Evolutionary conservation across 1,139 yeast species (phyloP).

Genomic region (Diutina neorugosa): DNA sequence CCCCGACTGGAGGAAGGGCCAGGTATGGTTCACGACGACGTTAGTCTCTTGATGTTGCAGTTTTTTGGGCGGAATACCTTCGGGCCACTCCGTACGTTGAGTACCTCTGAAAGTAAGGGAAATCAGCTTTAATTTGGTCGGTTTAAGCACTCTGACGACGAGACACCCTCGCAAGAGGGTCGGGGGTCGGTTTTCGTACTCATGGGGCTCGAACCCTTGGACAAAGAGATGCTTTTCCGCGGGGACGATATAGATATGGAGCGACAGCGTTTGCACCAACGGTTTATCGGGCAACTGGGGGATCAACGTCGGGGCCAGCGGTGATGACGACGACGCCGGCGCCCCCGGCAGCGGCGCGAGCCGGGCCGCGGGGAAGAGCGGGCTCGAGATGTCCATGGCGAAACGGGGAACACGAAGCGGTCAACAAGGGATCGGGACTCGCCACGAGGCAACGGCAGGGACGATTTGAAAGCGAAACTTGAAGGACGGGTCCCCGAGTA

Average conservation of each 20-base stretch:
- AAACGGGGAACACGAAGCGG: no score
- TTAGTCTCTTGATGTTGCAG: conserved; percentile 50
- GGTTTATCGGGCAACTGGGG: conserved; percentile 43
- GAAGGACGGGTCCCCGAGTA: not conserved
- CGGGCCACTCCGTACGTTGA: conserved; percentile 94
- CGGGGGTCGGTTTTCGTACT: conserved; percentile 62
- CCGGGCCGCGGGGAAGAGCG: conserved; percentile 9
- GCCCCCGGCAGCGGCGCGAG: conserved; percentile 7
- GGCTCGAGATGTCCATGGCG: conserved; percentile 4
- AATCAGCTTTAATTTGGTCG: conserved; percentile 65
- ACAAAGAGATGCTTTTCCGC: conserved; percentile 75
- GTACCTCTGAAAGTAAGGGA: conserved; percentile 55
- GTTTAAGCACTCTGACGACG: conserved; percentile 57
- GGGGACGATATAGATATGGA: conserved; percentile 43
- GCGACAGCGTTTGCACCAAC: conserved; percentile 31
- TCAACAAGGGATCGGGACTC: not conserved
- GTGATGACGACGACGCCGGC: conserved; percentile 4
- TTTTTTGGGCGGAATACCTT: conserved; percentile 90
- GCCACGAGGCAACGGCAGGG: not conserved
- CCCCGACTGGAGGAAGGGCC: conserved; percentile 73
- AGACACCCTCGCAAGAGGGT: conserved; percentile 76
- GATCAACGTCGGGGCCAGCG: conserved; percentile 6
- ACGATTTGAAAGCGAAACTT: no score
- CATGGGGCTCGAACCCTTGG: conserved; percentile 67
- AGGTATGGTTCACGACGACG: conserved; percentile 65